Evolutionary conservation across 495 filamentous ascomycete species (phyloP).

Genomic region (Apodospora peruviana): DNA sequence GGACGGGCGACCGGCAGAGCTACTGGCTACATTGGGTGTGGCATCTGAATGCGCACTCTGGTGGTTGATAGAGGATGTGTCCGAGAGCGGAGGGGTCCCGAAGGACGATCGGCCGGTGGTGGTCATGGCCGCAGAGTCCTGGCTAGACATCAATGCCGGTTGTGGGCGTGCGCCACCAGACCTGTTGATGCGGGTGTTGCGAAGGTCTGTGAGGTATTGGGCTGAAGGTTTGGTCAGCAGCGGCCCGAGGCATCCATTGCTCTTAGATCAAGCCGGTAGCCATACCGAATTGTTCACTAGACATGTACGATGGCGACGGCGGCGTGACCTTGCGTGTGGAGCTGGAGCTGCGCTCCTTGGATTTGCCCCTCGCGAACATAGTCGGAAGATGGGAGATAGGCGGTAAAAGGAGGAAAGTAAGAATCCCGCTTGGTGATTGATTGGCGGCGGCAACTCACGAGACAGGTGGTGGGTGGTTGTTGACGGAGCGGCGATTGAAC

Average conservation of each 20-base stretch:
- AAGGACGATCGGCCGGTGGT: slow-evolving; percentile 29
- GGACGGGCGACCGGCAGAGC: slow-evolving; percentile 22
- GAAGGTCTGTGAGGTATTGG: slow-evolving; percentile 72
- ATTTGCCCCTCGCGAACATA: slow-evolving; percentile 28
- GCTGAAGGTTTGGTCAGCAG: slow-evolving; percentile 45
- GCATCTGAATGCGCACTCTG: slow-evolving; percentile 31
- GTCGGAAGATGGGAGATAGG: background rate
- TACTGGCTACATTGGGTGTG: slow-evolving; percentile 5
- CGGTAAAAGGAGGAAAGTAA: background rate
- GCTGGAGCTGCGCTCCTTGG: slow-evolving; percentile 27
- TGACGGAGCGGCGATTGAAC: too few relatives aligned
- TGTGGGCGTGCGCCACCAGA: slow-evolving; percentile 77
- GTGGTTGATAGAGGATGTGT: slow-evolving; percentile 29
- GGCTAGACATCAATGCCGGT: slow-evolving; percentile 41
- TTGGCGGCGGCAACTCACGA: too few relatives aligned
- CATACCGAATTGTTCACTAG: slow-evolving; percentile 80
- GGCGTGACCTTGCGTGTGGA: slow-evolving; percentile 57
- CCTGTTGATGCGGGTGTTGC: slow-evolving; percentile 68
- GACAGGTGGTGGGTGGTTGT: too few relatives aligned
- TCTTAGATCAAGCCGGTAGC: slow-evolving; percentile 18
- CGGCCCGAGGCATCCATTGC: slow-evolving; percentile 1
- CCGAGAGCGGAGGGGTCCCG: slow-evolving; percentile 34
- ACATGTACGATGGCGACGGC: slow-evolving; percentile 77
- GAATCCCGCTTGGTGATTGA: too few relatives aligned
- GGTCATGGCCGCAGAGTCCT: too few relatives aligned